Conservation (phyloP, 169 alveolate species). For the Plasmodium inui region DNA sequence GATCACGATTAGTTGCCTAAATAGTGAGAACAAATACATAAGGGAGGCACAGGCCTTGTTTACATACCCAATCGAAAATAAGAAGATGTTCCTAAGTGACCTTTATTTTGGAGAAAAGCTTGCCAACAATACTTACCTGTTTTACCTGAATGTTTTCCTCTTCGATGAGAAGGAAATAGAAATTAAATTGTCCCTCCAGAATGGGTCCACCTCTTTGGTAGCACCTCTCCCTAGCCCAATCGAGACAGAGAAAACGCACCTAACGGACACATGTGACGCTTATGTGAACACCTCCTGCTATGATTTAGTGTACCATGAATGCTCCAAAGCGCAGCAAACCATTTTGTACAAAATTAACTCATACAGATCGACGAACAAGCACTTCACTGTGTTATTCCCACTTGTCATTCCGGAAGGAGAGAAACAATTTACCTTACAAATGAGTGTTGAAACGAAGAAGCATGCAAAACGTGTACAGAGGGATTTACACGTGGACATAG, state of each 20-base stretch:
- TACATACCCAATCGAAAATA: slow-evolving; percentile 33
- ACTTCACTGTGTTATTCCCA: slow-evolving; percentile 39
- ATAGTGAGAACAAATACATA: slow-evolving; percentile 20
- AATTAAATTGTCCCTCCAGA: not conserved
- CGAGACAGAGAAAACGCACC: not conserved
- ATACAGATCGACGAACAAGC: slow-evolving; percentile 48
- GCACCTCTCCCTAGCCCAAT: not conserved
- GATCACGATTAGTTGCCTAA: slow-evolving; percentile 1
- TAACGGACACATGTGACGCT: slow-evolving; percentile 33
- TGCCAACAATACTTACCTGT: not conserved
- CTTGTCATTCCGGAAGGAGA: slow-evolving; percentile 2
- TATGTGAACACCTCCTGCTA: slow-evolving; percentile 40
- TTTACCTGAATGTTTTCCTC: slow-evolving; percentile 37
- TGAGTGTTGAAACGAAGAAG: slow-evolving; percentile 30
- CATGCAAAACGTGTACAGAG: slow-evolving; percentile 10
- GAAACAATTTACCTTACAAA: slow-evolving; percentile 5
- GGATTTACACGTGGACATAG: slow-evolving; percentile 4
- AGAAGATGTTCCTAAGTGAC: slow-evolving; percentile 39
- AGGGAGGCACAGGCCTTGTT: slow-evolving; percentile 46
- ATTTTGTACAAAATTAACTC: slow-evolving; percentile 41
- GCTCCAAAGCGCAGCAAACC: not conserved
- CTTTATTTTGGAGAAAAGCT: slow-evolving; percentile 21
- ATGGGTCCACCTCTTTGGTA: not conserved
- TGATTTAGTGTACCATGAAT: slow-evolving; percentile 40
- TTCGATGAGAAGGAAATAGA: slow-evolving; percentile 62